A percentile compares a stretch with the other conserved stretches of the same genome.
These are phyloP conservation scores for Aspergillus versicolor DNA, from an alignment of 2,329 filamentous ascomycete species.

Conservation along the genomic window DNA sequence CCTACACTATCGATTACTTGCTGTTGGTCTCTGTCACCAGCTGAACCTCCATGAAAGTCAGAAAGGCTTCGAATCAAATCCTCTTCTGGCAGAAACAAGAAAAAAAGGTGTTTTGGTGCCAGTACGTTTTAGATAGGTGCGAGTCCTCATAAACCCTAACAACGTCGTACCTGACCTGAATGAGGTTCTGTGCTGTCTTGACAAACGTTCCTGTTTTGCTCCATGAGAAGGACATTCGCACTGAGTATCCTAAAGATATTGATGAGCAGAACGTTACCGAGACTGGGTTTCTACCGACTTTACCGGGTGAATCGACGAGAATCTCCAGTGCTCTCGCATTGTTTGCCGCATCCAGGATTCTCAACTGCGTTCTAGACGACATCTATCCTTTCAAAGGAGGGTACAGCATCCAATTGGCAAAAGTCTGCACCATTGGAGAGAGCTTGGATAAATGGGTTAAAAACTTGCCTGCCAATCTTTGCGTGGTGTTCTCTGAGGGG, in stretches of 20 bases:
- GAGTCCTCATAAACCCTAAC: slow-evolving; percentile 34
- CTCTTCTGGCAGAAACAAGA: slow-evolving; percentile 80
- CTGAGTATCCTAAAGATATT: slow-evolving; percentile 85
- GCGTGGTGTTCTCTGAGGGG: slow-evolving; percentile 84
- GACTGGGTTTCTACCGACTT: slow-evolving; percentile 82
- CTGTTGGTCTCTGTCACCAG: slow-evolving; percentile 79
- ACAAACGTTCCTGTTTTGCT: slow-evolving; percentile 87
- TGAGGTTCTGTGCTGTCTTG: slow-evolving; percentile 70
- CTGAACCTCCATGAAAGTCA: slow-evolving; percentile 89
- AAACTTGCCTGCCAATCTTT: slow-evolving; percentile 74
- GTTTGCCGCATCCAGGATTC: slow-evolving; percentile 75
- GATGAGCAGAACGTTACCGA: slow-evolving; percentile 97
- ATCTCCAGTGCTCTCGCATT: slow-evolving; percentile 86
- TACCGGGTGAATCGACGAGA: slow-evolving; percentile 86
- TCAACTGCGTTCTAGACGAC: slow-evolving; percentile 77
- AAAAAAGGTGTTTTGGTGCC: slow-evolving; percentile 97
- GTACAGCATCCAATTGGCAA: slow-evolving; percentile 82
- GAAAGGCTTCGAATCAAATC: slow-evolving; percentile 79
- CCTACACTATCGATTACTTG: slow-evolving; percentile 86
- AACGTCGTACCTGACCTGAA: too few relatives aligned
- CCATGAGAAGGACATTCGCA: slow-evolving; percentile 79
- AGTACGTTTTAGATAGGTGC: slow-evolving; percentile 91
- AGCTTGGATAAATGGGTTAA: slow-evolving; percentile 81
- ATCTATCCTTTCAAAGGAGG: slow-evolving; percentile 76
- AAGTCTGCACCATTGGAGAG: slow-evolving; percentile 67